Evolutionary conservation across 2,329 filamentous ascomycete species (phyloP).

Genomic region (Aspergillus texensis): DNA sequence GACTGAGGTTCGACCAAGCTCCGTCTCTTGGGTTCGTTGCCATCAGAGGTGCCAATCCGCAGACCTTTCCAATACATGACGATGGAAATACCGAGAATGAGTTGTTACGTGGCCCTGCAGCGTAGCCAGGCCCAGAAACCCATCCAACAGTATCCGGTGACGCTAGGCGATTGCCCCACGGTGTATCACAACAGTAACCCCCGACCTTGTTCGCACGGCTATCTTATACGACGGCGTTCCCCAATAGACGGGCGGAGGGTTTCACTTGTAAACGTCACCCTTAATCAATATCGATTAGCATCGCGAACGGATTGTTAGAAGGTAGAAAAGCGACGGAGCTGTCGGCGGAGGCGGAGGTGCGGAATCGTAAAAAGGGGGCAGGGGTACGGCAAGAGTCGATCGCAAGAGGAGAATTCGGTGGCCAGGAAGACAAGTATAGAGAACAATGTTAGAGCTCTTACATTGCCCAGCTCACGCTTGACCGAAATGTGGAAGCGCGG

Average conservation of each 20-base stretch:
- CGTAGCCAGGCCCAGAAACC: constrained; percentile 19
- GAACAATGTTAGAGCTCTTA: constrained; percentile 9
- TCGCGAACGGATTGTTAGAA: constrained; percentile 15
- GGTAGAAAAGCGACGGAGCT: neutral
- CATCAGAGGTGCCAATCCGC: constrained; percentile 37
- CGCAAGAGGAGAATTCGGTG: constrained; percentile 12
- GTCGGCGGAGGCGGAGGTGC: constrained; percentile 15
- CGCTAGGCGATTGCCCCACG: constrained; percentile 1
- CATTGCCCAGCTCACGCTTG: constrained; percentile 15
- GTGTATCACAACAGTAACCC: neutral
- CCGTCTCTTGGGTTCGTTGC: constrained; percentile 38
- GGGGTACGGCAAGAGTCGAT: constrained; percentile 20
- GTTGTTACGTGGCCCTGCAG: constrained; percentile 23
- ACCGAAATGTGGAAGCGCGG: constrained; percentile 4
- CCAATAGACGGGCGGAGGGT: constrained; percentile 8
- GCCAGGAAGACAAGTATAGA: neutral
- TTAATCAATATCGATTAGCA: constrained; percentile 19
- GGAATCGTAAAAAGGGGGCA: constrained; percentile 20
- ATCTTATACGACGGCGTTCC: constrained; percentile 3
- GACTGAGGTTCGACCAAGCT: constrained; percentile 33
- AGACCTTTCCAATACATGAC: constrained; percentile 46
- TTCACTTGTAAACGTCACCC: constrained; percentile 14
- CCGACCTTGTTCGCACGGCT: neutral
- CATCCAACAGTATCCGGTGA: constrained; percentile 21
- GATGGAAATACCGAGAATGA: constrained; percentile 23